These are phyloP conservation scores for Diospyros lotus DNA, from an alignment of 148 eudicot genomes.

Conservation along the genomic window DNA sequence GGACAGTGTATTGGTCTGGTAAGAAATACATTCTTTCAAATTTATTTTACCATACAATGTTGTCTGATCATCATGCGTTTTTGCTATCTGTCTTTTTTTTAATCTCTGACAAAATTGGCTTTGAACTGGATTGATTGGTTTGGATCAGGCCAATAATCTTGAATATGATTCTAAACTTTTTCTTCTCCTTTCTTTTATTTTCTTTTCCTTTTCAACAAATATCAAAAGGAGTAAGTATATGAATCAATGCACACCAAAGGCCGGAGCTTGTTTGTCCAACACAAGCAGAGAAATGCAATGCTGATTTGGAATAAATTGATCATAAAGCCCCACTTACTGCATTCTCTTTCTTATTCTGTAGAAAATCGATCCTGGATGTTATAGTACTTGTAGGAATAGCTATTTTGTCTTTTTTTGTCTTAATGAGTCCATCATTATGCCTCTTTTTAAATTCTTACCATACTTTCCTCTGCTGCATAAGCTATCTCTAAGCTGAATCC, in stretches of 20 bases:
- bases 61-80: no score
- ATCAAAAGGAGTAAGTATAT: no score
- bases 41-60: background rate
- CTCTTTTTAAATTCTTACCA: background rate
- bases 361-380: background rate
- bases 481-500: background rate
- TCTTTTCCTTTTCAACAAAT: background rate
- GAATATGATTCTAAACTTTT: background rate
- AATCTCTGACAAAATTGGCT: background rate
- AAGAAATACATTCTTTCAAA: conserved; percentile 21
- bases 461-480: background rate
- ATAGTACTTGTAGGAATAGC: background rate
- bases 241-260: background rate
- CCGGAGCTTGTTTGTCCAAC: background rate
- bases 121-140: background rate
- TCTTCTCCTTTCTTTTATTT: background rate
- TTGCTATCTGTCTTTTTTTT: no score
- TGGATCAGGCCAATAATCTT: background rate
- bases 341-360: background rate
- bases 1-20: conserved; percentile 99
- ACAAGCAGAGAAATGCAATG: background rate
- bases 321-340: background rate
- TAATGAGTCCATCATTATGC: background rate
- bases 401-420: background rate
- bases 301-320: background rate